These are phyloP conservation scores for Candida palmyrensis DNA, from an alignment of 805 yeast genomes.

Conservation along the genomic window DNA sequence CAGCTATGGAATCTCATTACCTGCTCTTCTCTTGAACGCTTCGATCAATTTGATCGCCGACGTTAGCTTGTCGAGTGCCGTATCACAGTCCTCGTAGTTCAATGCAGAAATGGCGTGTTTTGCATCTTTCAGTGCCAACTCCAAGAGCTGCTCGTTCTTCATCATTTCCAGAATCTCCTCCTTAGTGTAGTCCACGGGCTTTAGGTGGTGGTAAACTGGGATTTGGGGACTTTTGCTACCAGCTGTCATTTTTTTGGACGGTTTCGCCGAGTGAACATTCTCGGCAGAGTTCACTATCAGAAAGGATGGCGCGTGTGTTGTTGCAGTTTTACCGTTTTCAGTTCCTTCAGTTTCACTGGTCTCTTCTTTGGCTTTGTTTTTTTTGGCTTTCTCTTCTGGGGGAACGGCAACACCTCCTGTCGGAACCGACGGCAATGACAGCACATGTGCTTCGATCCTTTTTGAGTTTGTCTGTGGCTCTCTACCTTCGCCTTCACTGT, in stretches of 20 bases:
- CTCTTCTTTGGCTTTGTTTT: neutral
- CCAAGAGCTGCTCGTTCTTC: conserved; percentile 11
- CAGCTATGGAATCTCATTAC: conserved; percentile 1
- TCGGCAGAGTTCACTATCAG: too few species aligned
- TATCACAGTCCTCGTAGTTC: conserved; percentile 4
- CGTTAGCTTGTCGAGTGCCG: conserved; percentile 2
- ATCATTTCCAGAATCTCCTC: conserved; percentile 11
- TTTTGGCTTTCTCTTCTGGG: neutral
- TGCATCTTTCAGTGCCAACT: conserved; percentile 10
- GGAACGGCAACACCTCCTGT: too few species aligned
- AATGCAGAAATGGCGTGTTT: conserved; percentile 6
- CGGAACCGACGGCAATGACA: neutral
- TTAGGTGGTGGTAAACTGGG: conserved; percentile 4
- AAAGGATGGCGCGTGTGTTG: too few species aligned
- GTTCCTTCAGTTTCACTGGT: neutral
- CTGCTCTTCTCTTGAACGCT: conserved; percentile 1
- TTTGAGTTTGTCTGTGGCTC: conserved; percentile 9
- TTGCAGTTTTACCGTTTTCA: neutral
- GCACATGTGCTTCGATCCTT: neutral
- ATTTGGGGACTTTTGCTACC: conserved; percentile 10
- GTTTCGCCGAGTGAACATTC: neutral
- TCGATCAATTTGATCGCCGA: conserved; percentile 1
- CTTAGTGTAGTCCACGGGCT: conserved; percentile 11
- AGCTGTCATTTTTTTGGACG: too few species aligned
- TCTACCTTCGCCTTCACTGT: conserved; percentile 6